Conservation (phyloP, 805 yeast species). For the Candida xyloterini region DNA sequence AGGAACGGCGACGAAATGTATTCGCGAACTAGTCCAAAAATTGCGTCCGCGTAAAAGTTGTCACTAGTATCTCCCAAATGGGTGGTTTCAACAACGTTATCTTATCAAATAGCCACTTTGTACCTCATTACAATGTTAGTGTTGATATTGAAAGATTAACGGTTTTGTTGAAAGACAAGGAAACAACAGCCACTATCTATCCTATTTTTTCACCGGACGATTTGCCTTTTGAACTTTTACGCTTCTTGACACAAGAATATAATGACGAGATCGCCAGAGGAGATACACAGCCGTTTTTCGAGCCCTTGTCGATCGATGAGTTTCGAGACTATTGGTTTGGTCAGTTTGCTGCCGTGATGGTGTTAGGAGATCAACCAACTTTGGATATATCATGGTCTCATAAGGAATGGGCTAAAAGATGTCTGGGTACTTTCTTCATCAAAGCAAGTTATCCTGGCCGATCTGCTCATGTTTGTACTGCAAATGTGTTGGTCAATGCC, state of each 20-base stretch:
- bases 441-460: slow-evolving; percentile 92
- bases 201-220: slow-evolving; percentile 69
- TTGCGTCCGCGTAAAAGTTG: slow-evolving; percentile 13
- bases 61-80: slow-evolving; percentile 23
- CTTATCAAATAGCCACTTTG: slow-evolving; percentile 30
- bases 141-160: slow-evolving; percentile 60
- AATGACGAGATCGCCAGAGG: slow-evolving; percentile 91
- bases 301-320: slow-evolving; percentile 68
- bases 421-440: slow-evolving; percentile 82
- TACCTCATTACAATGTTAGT: slow-evolving; percentile 29
- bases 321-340: slow-evolving; percentile 89
- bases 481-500: slow-evolving; percentile 83
- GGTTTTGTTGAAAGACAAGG: slow-evolving; percentile 79
- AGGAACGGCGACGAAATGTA: no score
- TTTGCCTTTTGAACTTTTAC: slow-evolving; percentile 74
- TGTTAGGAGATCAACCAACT: slow-evolving; percentile 64
- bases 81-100: slow-evolving; percentile 33
- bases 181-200: slow-evolving; percentile 88
- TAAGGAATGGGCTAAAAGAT: slow-evolving; percentile 88
- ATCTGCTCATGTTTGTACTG: slow-evolving; percentile 89
- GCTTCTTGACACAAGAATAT: slow-evolving; percentile 85
- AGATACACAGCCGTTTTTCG: slow-evolving; percentile 83
- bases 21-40: slow-evolving; percentile 1
- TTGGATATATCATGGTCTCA: slow-evolving; percentile 37
- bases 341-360: slow-evolving; percentile 73